Conservation (phyloP, 441 rosid species). For the Pelargonium australe region DNA sequence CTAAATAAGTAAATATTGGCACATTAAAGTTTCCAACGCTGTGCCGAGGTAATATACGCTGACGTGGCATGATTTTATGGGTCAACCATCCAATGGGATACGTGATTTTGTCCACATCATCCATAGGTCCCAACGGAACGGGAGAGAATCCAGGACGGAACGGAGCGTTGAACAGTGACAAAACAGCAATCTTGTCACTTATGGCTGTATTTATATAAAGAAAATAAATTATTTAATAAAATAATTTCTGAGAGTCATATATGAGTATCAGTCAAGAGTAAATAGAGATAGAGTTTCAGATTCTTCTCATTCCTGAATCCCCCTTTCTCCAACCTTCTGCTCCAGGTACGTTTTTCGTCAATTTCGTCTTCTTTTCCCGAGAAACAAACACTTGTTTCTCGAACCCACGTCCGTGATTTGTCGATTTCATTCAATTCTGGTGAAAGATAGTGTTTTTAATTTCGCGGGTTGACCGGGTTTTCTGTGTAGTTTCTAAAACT, state of each 20-base stretch:
- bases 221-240: too few relatives aligned
- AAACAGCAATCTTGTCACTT: constrained; percentile 5
- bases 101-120: not conserved
- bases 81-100: not conserved
- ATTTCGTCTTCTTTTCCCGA: not conserved
- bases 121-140: not conserved
- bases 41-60: too few relatives aligned
- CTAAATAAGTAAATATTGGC: too few relatives aligned
- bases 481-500: too few relatives aligned
- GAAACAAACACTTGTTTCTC: not conserved
- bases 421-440: not conserved
- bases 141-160: not conserved
- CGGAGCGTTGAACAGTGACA: not conserved
- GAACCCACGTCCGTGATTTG: not conserved
- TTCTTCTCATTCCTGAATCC: not conserved
- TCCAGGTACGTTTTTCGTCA: not conserved
- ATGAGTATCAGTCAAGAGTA: not conserved
- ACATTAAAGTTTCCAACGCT: too few relatives aligned
- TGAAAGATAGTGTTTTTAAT: too few relatives aligned
- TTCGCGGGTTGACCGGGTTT: too few relatives aligned
- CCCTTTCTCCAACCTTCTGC: not conserved
- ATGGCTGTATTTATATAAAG: not conserved
- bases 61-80: not conserved
- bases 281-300: not conserved
- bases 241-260: not conserved